Percentiles rank a stretch among this genome's conserved stretches.
Evolutionary conservation across 2,329 filamentous ascomycete genomes (phyloP).

Genomic region (Dothistroma pini): DNA sequence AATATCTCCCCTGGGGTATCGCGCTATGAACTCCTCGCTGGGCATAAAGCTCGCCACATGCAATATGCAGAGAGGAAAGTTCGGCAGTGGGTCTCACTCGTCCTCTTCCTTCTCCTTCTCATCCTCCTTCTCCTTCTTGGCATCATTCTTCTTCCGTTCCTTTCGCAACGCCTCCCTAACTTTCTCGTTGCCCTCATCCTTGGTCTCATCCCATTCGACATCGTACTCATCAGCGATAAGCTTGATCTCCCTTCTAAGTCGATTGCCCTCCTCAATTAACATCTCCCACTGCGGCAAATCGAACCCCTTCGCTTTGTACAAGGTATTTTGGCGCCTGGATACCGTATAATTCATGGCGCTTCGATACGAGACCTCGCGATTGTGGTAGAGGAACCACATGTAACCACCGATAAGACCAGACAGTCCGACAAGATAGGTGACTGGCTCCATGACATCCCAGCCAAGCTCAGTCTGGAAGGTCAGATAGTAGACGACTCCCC

Average conservation of each 20-base stretch:
- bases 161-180: conserved; percentile 53
- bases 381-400: conserved; percentile 91
- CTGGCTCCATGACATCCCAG: conserved; percentile 88
- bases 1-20: not conserved
- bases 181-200: conserved; percentile 33
- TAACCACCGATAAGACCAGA: conserved; percentile 85
- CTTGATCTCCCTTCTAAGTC: conserved; percentile 73
- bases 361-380: conserved; percentile 78
- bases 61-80: not conserved
- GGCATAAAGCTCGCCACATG: not conserved
- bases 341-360: conserved; percentile 85
- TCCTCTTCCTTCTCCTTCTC: conserved; percentile 41
- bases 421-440: conserved; percentile 85
- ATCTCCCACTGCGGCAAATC: conserved; percentile 73
- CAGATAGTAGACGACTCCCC: conserved; percentile 70
- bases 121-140: conserved; percentile 20
- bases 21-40: not conserved
- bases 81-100: conserved; percentile 5
- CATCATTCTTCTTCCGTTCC: conserved; percentile 35
- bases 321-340: conserved; percentile 66
- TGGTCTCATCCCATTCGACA: conserved; percentile 61
- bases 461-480: conserved; percentile 70
- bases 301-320: conserved; percentile 74
- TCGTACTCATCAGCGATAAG: conserved; percentile 81
- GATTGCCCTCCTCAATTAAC: conserved; percentile 75